Evolutionary conservation across 2,329 filamentous ascomycete genomes (phyloP).

Genomic region (Fusarium multiceps): DNA sequence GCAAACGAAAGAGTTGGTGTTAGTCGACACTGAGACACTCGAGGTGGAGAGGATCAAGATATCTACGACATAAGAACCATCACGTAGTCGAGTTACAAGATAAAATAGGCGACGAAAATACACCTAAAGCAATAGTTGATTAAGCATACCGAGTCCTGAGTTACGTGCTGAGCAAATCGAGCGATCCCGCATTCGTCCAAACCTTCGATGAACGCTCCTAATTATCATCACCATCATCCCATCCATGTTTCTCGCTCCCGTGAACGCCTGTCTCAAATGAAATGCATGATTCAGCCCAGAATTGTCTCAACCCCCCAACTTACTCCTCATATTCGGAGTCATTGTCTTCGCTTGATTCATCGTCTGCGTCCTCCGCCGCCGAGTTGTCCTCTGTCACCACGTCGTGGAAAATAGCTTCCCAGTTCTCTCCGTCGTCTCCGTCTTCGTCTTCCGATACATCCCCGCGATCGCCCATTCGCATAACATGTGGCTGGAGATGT

Average conservation of each 20-base stretch:
- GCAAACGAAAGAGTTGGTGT: slow-evolving; percentile 79
- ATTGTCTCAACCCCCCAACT: background rate
- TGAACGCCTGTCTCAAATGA: background rate
- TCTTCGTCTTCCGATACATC: background rate
- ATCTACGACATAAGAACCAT: slow-evolving; percentile 35
- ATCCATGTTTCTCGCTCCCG: background rate
- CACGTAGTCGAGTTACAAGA: slow-evolving; percentile 5
- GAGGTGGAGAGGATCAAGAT: slow-evolving; percentile 79
- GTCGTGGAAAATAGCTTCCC: background rate
- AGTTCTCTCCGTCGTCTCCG: background rate
- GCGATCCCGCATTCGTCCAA: background rate
- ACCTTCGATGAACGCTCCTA: background rate
- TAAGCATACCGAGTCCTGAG: slow-evolving; percentile 5
- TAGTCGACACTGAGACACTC: slow-evolving; percentile 87
- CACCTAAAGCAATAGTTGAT: slow-evolving; percentile 26
- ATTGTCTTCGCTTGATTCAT: slow-evolving; percentile 15
- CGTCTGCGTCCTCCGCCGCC: slow-evolving; percentile 5
- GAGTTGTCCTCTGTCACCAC: background rate
- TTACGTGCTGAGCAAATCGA: slow-evolving; percentile 1
- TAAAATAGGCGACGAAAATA: slow-evolving; percentile 29
- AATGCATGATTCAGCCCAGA: background rate
- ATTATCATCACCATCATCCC: background rate
- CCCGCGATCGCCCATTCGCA: background rate
- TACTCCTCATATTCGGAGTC: slow-evolving; percentile 26
- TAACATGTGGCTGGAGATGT: background rate